phyloP scores from a whole-genome alignment of 495 filamentous ascomycete species.

The Cairneyella variabilis region DNA sequence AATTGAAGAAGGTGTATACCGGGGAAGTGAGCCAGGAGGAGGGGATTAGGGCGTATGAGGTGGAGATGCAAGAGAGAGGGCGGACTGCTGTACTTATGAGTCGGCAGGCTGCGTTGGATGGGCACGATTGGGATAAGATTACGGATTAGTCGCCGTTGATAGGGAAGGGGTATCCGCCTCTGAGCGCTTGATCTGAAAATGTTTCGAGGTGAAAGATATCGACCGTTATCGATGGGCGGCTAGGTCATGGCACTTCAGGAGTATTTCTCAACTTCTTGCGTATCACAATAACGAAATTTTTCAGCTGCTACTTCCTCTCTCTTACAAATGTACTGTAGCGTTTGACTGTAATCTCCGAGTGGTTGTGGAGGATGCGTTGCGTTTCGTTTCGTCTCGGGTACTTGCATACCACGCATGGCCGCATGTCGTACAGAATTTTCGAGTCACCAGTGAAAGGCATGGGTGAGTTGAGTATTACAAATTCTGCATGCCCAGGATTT shows the following conservation, averaged over 20 bases:
- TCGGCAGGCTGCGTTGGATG: conserved; percentile 11
- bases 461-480: no score
- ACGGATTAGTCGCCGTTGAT: conserved; percentile 8
- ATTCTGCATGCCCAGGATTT: no score
- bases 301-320: neutral
- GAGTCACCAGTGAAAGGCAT: no score
- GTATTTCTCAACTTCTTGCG: no score
- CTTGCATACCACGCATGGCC: no score
- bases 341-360: neutral
- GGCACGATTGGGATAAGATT: conserved; percentile 8
- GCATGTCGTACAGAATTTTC: no score
- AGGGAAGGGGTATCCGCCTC: conserved; percentile 1
- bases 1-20: conserved; percentile 19
- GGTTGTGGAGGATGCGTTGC: no score
- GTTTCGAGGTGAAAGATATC: neutral
- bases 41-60: conserved; percentile 23
- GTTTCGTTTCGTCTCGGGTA: no score
- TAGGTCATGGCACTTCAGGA: no score
- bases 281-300: no score
- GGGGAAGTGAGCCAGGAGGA: conserved; percentile 18
- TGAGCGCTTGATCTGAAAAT: neutral
- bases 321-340: neutral
- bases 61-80: conserved; percentile 26
- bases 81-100: conserved; percentile 15
- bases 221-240: no score